Evolutionary conservation across 2,329 filamentous ascomycete species (phyloP).

Genomic region (Domatiomyces catenatus): DNA sequence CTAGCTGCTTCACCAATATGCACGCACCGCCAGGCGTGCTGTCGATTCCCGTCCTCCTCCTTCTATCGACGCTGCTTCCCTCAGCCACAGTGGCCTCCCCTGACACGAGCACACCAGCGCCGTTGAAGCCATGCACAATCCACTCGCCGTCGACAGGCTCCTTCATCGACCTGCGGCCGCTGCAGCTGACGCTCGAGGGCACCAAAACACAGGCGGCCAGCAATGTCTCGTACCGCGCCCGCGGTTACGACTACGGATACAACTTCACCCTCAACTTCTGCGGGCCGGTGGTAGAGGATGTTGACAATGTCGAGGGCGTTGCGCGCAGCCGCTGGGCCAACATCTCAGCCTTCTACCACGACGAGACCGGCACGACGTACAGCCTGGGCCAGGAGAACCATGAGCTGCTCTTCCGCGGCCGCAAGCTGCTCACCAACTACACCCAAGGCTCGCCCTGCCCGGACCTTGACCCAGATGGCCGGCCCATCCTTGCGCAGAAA

Average conservation of each 20-base stretch:
- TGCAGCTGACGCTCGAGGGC: conserved; percentile 25
- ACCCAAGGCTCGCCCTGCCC: conserved; percentile 58
- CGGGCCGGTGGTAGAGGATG: conserved; percentile 32
- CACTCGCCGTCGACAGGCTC: conserved; percentile 44
- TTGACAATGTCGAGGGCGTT: conserved; percentile 33
- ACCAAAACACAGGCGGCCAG: conserved; percentile 30
- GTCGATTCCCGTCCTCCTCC: conserved; percentile 12
- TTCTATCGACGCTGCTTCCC: conserved; percentile 22
- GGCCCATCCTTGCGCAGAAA: conserved; percentile 4
- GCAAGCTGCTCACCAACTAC: conserved; percentile 60
- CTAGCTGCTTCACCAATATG: no score
- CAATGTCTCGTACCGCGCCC: conserved; percentile 33
- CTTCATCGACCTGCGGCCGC: conserved; percentile 48
- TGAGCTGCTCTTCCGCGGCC: conserved; percentile 33
- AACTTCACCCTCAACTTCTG: conserved; percentile 39
- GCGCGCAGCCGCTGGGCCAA: conserved; percentile 28
- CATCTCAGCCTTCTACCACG: conserved; percentile 35
- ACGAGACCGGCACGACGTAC: conserved; percentile 9
- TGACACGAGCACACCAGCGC: conserved; percentile 26
- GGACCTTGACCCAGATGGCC: conserved; percentile 16
- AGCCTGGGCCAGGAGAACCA: conserved; percentile 28
- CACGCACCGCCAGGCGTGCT: background rate
- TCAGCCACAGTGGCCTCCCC: conserved; percentile 23
- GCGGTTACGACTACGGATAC: conserved; percentile 34
- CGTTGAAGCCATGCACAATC: conserved; percentile 42